Base-by-base conservation (phyloP, 306 rosid species). In the Oemleria cerasiformis region DNA sequence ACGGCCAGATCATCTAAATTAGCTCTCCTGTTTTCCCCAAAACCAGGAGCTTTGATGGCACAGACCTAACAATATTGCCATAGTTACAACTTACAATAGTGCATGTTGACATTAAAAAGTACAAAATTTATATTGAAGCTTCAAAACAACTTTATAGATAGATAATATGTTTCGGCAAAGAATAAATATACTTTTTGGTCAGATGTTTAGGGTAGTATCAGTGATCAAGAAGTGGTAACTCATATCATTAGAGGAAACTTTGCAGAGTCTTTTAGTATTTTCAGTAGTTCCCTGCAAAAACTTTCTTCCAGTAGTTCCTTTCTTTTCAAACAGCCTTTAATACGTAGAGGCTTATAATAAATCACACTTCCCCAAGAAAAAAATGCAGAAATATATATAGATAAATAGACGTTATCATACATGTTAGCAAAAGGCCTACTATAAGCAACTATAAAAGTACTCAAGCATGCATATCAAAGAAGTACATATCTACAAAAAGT, bases 11-110 rank as follows among this genome's bases (percentile, higher is more conserved):
- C 98, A 5, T 91, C 96, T 70, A 94, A 78, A 78, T 75, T 88
- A 70, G 94, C 94, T 85, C 48, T 91, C 83, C 90, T 91, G 67
- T 78, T 94, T 71, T 94, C 98, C 73, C 98, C 98, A 79, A 94
- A 94, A 78, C 96, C 98, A 65, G 98, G 98, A 87, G 98, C 91
- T 91, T 94, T 94, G 59, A 91, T 73, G 30, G 97, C 98, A 88
- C 98, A 94, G 70, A 94, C 96, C 98, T 94, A 78, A 71, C 41
- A 53, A 14, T 6, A 63, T 63, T 71, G 14, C 47, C 44, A 34
- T 34, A 17, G 68, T 80, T 17, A 43, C 59, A 58, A 20, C 75
- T 80, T 17, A 43, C 54, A 58, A 20, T 77, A 15, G 34, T 34
- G 67, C 70, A 76, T 56, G 64, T 53, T 25, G 75, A 74, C 58